These are phyloP conservation scores for Thermothielavioides terrestris DNA, from an alignment of 495 filamentous ascomycete species.

Conservation along the genomic window DNA sequence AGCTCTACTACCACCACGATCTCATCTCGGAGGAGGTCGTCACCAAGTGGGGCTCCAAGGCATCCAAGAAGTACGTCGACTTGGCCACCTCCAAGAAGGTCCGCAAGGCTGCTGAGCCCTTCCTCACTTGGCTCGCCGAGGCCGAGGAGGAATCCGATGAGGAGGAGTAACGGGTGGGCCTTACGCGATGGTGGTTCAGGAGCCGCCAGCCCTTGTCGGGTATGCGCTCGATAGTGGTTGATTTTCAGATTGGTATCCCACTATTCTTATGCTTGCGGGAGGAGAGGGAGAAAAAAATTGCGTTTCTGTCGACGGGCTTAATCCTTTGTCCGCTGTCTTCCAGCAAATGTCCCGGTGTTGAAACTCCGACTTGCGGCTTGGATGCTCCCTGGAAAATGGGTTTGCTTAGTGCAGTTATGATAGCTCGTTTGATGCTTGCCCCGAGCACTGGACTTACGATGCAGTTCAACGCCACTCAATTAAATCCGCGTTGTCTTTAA, in stretches of 20 bases:
- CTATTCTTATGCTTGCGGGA: not conserved
- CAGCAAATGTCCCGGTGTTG: not conserved
- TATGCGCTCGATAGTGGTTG: not conserved
- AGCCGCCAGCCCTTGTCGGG: too few species aligned
- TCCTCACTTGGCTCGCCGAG: constrained; percentile 87
- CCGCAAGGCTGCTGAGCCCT: constrained; percentile 85
- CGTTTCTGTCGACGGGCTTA: not conserved
- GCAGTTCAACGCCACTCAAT: constrained; percentile 1
- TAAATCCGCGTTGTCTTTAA: too few species aligned
- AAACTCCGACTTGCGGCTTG: not conserved
- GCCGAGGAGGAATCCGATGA: constrained; percentile 74
- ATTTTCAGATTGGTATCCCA: not conserved
- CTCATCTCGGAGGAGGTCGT: constrained; percentile 78
- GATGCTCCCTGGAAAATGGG: constrained; percentile 6
- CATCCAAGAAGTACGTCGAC: constrained; percentile 97
- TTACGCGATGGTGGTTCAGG: not conserved
- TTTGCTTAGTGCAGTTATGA: not conserved
- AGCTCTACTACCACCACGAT: constrained; percentile 81
- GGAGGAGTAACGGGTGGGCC: constrained; percentile 15
- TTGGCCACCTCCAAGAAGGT: constrained; percentile 85
- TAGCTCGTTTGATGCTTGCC: not conserved
- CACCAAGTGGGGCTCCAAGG: constrained; percentile 85
- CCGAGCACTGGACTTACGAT: not conserved
- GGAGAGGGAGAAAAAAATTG: not conserved
- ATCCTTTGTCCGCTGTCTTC: not conserved